Evolutionary conservation across 2,329 filamentous ascomycete species (phyloP), one percentile per base, ranked within the genome.

Genomic region (Nigrospora sphaerica): DNA sequence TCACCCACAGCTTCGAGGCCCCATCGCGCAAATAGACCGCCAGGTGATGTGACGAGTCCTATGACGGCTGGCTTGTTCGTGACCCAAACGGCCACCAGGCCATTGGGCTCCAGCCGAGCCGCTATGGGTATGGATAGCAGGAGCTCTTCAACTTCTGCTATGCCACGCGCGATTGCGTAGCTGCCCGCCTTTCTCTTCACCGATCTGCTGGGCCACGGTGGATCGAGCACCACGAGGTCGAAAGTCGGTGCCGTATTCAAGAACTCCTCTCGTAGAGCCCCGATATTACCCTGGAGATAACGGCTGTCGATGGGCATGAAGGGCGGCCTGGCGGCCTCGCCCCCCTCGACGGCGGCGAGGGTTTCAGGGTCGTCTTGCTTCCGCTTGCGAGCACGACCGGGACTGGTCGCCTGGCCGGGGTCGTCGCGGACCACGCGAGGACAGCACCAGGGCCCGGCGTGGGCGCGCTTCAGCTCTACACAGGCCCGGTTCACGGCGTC

Each of bases 121-220:
- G 75, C 65, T 2, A 89, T 52, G n/a, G 80, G 80, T 23, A 85
- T 68, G 12, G 65, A 65, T 4, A 65, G 63, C n/a, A 85, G 67
- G 2, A 85, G 68, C 1, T 57, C 44, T 12, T 66, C 61, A 46
- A 81, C 71, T 42, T 78, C 72, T 12, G 66, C 57, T 37, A 72
- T 63, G 48, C 66, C 66, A 43, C 67, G 57, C 6, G 73, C 71
- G 6, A 73, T 78, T 2, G 57, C 52, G 61, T 81, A 79, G 53
- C 72, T 56, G 57, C 67, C 64, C 42, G 58, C 71, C 56, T 78
- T 81, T 35, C 85, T 73, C 53, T 77, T 76, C 13, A 80, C 87
- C 6, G 86, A 91, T 39, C 82, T 77, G 58, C 89, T 92, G 0
- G 87, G 86, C 87, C 88, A 92, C 1, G 88, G 87, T 3, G 88